Evolutionary conservation across 2,329 filamentous ascomycete genomes (phyloP), one percentile per base, ranked within the genome.

Genomic region (Hymenoscyphus albidus): DNA sequence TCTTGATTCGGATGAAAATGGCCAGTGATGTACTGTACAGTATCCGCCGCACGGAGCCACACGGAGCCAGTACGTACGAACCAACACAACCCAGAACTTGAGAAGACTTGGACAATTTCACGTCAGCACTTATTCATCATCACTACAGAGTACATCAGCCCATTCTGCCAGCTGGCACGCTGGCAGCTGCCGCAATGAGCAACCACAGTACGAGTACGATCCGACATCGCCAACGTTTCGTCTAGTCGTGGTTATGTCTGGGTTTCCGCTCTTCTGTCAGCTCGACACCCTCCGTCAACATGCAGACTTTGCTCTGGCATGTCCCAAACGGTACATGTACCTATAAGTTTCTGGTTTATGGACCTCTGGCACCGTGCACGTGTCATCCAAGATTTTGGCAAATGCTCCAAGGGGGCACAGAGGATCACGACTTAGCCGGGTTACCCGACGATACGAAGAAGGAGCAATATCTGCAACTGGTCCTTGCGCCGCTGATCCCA

Each of bases 61-160:
- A 27, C 27, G 27, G 27, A 27, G 27, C 27, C 27, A 27, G 27
- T 27, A 27, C 27, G 27, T 27, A 27, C 27, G 13, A 22, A 27
- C 13, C 13, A 57, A 31, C 16, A 16, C 14, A 58, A 58, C 14
- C 7, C n/a, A 38, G 18, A 22, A n/a, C 35, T 38, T 59, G 16
- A 59, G 13, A 40, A 27, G 57, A 35, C 39, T 59, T 18, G 57
- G 27, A 18, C n/a, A 22, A n/a, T 35, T 31, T 39, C 38, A 59
- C 32, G 38, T 57, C 32, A 59, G 57, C 35, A 35, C 56, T 40
- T 42, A 22, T 59, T 59, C 57, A 59, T 22, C 38, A 18, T 12
- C 12, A 22, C 44, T 7, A 51, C 27, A 2, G 27, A 27, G 27
- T 27, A 48, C 16, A 22, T 48, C 44, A 48, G 44, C 44, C 44